phyloP scores from a whole-genome alignment of 805 yeast genomes.

The Yarrowia sp. region DNA sequence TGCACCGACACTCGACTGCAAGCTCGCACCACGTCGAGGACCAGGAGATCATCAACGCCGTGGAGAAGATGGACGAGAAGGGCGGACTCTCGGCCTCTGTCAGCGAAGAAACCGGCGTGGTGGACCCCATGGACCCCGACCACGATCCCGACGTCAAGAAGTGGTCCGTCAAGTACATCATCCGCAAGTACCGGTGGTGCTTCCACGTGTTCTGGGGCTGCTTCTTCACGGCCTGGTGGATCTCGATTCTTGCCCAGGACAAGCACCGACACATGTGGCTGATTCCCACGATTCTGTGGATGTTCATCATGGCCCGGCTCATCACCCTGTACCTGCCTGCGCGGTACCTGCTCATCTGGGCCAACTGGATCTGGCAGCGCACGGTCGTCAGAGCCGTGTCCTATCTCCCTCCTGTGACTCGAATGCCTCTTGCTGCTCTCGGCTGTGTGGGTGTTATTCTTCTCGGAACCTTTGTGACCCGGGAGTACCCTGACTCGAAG shows the following conservation, averaged over 20 bases:
- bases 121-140: constrained; percentile 6
- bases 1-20: neutral
- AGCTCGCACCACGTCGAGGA: neutral
- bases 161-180: constrained; percentile 4
- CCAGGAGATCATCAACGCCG: neutral
- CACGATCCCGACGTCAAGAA: neutral
- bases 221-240: constrained; percentile 57
- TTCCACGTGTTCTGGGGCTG: constrained; percentile 38
- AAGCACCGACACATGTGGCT: constrained; percentile 54
- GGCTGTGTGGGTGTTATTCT: constrained; percentile 50
- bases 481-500: constrained; percentile 47
- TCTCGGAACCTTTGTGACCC: constrained; percentile 53
- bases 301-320: constrained; percentile 50
- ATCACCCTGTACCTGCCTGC: constrained; percentile 51
- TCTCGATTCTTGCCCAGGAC: constrained; percentile 51
- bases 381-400: constrained; percentile 35
- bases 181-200: constrained; percentile 29
- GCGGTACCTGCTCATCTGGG: constrained; percentile 35
- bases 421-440: constrained; percentile 47
- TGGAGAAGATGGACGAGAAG: constrained; percentile 2
- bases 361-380: constrained; percentile 38
- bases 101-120: constrained; percentile 1
- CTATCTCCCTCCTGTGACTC: constrained; percentile 45
- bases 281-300: constrained; percentile 56
- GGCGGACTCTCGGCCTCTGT: constrained; percentile 13